Percentiles rank a stretch among this genome's conserved stretches.
Evolutionary conservation across 179 eudicot species (phyloP).

Genomic region (Gypsophila paniculata): DNA sequence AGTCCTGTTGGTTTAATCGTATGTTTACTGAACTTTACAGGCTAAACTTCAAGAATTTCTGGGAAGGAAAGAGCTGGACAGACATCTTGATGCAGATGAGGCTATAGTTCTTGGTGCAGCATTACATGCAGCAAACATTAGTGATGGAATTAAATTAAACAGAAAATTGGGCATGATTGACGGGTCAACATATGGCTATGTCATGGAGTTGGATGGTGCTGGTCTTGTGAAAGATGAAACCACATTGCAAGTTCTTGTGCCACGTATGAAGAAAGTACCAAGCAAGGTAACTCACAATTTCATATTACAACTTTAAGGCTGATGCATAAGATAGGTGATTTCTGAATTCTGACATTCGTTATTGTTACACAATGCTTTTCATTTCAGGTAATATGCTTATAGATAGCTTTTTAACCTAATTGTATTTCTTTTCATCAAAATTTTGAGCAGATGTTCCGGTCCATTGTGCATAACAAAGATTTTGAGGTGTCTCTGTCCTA

Average conservation of each 20-base stretch:
- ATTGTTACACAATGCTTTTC: too few relatives aligned
- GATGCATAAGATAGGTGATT: background rate
- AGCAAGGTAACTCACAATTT: conserved; percentile 56
- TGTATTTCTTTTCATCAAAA: background rate
- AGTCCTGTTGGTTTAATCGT: background rate
- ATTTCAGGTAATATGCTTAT: background rate
- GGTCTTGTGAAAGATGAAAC: conserved; percentile 74
- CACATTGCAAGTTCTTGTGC: conserved; percentile 72
- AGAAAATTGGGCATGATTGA: conserved; percentile 93
- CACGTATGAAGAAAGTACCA: conserved; percentile 84
- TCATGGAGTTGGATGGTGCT: conserved; percentile 70
- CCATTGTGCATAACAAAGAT: conserved; percentile 69
- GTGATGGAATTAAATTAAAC: conserved; percentile 92
- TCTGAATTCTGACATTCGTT: background rate
- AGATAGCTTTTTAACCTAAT: background rate
- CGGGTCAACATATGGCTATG: conserved; percentile 83
- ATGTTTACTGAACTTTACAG: conserved; percentile 35
- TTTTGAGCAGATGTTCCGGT: conserved; percentile 64
- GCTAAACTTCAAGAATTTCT: conserved; percentile 90
- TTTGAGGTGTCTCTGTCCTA: conserved; percentile 79
- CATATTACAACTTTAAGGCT: background rate
- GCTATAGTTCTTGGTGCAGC: conserved; percentile 92
- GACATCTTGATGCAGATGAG: conserved; percentile 94
- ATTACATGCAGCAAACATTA: conserved; percentile 85
- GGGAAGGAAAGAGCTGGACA: conserved; percentile 89